A percentile compares a stretch with the other conserved stretches of the same genome.
Evolutionary conservation across 441 rosid genomes (phyloP).

Genomic region (Arabidopsis hybrid): DNA sequence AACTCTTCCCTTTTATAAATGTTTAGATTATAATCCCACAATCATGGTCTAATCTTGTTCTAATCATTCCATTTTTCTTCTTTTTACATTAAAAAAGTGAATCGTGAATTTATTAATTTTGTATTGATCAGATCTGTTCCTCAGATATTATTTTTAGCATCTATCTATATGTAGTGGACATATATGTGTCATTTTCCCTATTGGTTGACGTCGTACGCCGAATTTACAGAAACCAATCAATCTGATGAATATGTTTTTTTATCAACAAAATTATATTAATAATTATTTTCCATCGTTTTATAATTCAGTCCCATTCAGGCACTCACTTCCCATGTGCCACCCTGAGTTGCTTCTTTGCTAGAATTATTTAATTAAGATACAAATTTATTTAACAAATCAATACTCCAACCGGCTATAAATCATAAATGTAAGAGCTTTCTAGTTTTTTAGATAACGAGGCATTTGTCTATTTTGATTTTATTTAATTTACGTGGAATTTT

Average conservation of each 20-base stretch:
- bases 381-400: slow-evolving; percentile 20
- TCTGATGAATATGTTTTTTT: slow-evolving; percentile 15
- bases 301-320: slow-evolving; percentile 38
- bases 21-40: slow-evolving; percentile 64
- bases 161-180: slow-evolving; percentile 30
- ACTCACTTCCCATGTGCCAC: slow-evolving; percentile 43
- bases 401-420: slow-evolving; percentile 30
- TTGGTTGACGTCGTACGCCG: slow-evolving; percentile 35
- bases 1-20: neutral
- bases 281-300: neutral
- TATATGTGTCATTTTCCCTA: slow-evolving; percentile 21
- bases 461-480: slow-evolving; percentile 22
- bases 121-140: slow-evolving; percentile 35
- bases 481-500: slow-evolving; percentile 11
- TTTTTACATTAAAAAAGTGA: neutral
- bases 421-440: slow-evolving; percentile 37
- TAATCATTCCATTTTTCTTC: slow-evolving; percentile 37
- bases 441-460: slow-evolving; percentile 29
- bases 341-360: slow-evolving; percentile 30
- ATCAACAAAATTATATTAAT: slow-evolving; percentile 4
- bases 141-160: neutral
- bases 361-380: slow-evolving; percentile 27
- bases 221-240: slow-evolving; percentile 32
- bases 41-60: slow-evolving; percentile 50
- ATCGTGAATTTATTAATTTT: slow-evolving; percentile 12